Evolutionary conservation across 495 filamentous ascomycete genomes (phyloP).

Genomic region (Pseudevernia furfuracea): DNA sequence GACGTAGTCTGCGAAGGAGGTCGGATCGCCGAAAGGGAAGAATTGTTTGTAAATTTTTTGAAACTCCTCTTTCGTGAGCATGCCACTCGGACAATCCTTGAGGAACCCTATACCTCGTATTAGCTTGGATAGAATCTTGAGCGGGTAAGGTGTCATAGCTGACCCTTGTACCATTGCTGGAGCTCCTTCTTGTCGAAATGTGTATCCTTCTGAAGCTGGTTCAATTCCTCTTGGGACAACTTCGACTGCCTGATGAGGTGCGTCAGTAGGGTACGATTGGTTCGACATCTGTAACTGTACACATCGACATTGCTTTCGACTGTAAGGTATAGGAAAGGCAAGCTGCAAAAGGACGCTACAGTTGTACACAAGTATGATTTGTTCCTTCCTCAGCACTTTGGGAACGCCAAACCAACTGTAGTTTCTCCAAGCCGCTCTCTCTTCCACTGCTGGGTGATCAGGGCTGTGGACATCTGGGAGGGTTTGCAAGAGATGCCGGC

Average conservation of each 20-base stretch:
- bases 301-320: not conserved
- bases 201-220: slow-evolving; percentile 88
- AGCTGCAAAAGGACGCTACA: not conserved
- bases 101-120: slow-evolving; percentile 64
- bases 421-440: not conserved
- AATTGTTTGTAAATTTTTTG: slow-evolving; percentile 99
- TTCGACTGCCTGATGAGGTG: slow-evolving; percentile 65
- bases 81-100: slow-evolving; percentile 95
- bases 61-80: slow-evolving; percentile 94
- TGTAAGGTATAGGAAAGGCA: not conserved
- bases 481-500: not conserved
- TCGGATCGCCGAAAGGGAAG: slow-evolving; percentile 97
- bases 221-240: slow-evolving; percentile 88
- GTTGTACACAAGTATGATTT: not conserved
- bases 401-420: not conserved
- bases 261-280: not conserved
- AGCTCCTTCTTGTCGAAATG: slow-evolving; percentile 99
- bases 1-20: slow-evolving; percentile 95
- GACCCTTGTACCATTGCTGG: slow-evolving; percentile 99
- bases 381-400: not conserved
- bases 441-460: not conserved
- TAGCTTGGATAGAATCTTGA: slow-evolving; percentile 12
- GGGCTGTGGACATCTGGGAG: not conserved
- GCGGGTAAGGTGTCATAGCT: slow-evolving; percentile 19
- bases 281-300: not conserved